These are phyloP conservation scores for Barbarea vulgaris DNA, from an alignment of 345 rosid genomes.

Conservation along the genomic window DNA sequence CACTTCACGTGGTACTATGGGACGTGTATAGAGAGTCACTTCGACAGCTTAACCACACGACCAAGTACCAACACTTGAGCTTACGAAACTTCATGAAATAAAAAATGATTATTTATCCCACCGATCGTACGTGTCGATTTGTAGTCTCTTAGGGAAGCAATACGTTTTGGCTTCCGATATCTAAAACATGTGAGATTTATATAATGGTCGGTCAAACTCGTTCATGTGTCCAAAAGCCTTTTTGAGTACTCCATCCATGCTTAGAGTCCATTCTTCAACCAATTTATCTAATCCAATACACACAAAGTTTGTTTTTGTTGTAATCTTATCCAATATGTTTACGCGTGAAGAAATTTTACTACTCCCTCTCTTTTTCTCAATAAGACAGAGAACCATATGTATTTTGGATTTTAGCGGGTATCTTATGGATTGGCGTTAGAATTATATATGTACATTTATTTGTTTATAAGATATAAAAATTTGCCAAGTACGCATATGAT, in stretches of 20 bases:
- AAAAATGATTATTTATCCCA: background rate
- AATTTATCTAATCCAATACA: background rate
- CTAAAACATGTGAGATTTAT: background rate
- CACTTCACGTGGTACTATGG: constrained; percentile 23
- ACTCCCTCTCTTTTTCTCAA: background rate
- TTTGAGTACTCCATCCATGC: background rate
- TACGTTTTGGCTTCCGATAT: background rate
- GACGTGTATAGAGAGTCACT: background rate
- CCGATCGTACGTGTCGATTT: constrained; percentile 4
- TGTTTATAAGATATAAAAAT: background rate
- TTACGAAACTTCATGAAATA: background rate
- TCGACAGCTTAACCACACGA: constrained; percentile 1
- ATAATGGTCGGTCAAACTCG: background rate
- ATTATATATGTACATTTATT: no score
- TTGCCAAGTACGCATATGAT: background rate
- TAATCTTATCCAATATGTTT: background rate
- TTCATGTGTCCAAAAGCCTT: background rate
- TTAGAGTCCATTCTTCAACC: background rate
- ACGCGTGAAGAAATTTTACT: background rate
- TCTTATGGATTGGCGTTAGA: background rate
- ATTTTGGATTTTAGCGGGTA: background rate
- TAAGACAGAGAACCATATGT: background rate
- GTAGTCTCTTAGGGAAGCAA: background rate
- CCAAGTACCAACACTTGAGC: constrained; percentile 24
- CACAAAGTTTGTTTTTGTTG: background rate